Evolutionary conservation across 2,329 filamentous ascomycete species (phyloP).

Genomic region (Fusarium sp.): DNA sequence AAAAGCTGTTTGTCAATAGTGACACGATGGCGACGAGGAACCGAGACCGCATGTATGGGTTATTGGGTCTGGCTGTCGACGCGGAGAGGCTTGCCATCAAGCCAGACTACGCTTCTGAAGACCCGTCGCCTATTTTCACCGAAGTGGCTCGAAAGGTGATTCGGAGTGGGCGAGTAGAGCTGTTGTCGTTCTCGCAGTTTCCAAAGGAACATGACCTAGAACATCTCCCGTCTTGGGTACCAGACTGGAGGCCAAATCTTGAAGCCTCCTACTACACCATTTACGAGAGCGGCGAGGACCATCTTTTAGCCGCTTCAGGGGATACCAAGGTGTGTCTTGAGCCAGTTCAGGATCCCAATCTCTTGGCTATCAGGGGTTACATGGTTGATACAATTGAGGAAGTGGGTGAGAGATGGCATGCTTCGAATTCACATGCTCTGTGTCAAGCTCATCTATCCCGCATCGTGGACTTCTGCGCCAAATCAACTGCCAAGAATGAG

Average conservation of each 20-base stretch:
- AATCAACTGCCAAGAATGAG: not conserved
- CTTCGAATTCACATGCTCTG: not conserved
- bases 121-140: not conserved
- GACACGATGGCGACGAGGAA: not conserved
- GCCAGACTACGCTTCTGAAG: not conserved
- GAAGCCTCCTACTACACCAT: constrained; percentile 4
- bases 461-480: not conserved
- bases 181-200: not conserved
- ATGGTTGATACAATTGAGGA: not conserved
- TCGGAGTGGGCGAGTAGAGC: not conserved
- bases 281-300: not conserved
- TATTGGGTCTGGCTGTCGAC: constrained; percentile 3
- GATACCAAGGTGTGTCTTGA: not conserved
- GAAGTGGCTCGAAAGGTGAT: not conserved
- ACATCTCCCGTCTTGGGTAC: constrained; percentile 7
- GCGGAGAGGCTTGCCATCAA: not conserved
- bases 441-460: not conserved
- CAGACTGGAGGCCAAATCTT: not conserved
- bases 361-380: not conserved
- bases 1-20: not conserved
- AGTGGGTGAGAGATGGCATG: constrained; percentile 2
- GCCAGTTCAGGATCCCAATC: not conserved
- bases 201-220: not conserved
- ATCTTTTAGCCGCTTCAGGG: not conserved
- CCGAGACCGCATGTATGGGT: constrained; percentile 4